Base-by-base conservation (phyloP, 192 early-diverging fungal species). In the Diversispora epigaea region DNA sequence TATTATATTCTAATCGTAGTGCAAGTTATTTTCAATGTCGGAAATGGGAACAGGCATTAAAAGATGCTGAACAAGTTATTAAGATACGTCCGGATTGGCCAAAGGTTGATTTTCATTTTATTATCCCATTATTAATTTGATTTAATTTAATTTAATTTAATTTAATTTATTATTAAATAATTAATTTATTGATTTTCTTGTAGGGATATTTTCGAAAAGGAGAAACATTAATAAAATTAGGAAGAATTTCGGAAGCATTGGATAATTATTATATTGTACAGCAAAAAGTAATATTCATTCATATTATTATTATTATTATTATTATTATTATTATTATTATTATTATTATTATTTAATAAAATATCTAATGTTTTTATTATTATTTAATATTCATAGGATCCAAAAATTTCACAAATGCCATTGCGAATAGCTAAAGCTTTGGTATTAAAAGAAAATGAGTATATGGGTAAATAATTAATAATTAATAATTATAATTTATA, bases 191-290 rank as follows among this genome's bases (percentile, higher is more conserved):
- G 2, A 77, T 78, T 6, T 47, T 72, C 43, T 85, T 80, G 80
- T 83, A 90, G 84, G 90, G 86, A 32, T 84, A 91, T 64, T 91
- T 89, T 78, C 82, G 90, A 46, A 77, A 79, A 25, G 90, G 81
- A 68, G 88, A 89, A 66, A 88, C 87, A 10, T 68, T 85, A 17
- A 66, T 87, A 55, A 83, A 84, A 69, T 68, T 88, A 66, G 80
- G 72, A 0, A 77, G 84, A 10, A 80, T 80, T 65, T 84, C 84
- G 54, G 83, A 85, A 41, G 86, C 89, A 11, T 78, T 86, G 50
- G 71, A 77, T 12, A 67, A 72, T 62, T 86, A 85, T 65, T 74
- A 81, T 55, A 50, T 60, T 0, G 87, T 88, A 10, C 77, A 80
- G 19, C 71, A 71, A 41, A 77, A 76, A 76, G 82, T 80, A n/a